Evolutionary conservation across 345 rosid genomes (phyloP), one percentile per base, ranked within the genome.

Genomic region (Hypericum androsaemum): DNA sequence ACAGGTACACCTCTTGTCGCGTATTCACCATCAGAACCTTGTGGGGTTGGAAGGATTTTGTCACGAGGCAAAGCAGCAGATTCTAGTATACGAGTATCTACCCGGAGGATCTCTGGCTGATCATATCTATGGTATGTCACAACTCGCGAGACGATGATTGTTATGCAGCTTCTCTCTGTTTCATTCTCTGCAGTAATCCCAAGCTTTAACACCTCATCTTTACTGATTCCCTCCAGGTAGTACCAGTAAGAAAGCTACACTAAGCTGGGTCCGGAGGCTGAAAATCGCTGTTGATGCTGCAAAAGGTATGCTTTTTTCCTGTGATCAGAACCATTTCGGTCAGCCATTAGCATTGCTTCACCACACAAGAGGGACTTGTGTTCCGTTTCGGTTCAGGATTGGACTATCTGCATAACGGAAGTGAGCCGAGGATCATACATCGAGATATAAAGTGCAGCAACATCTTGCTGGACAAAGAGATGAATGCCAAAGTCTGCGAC

Each of bases 251-350:
- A 80, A 71, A 48, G 64, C 63, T 56, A 73, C 86, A 10, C 54
- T 89, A 63, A 84, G 86, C 67, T 86, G 97, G 97, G 81, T 82
- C 74, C 84, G 90, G 12, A 78, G 95, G 70, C 80, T 89, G 43
- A 89, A 86, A 73, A 77, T 83, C 35, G 88, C 94, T 41, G 88
- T 89, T 39, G 95, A 89, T 69, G 90, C 97, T 52, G 94, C 95
- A 51, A 89, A 86, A 79, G 97, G 97, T 79, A 74, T 13, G 58
- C n/a, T n/a, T n/a, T n/a, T n/a, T n/a, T n/a, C n/a, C n/a, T n/a
- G n/a, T n/a, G n/a, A n/a, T n/a, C n/a, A n/a, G n/a, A n/a, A n/a
- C n/a, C n/a, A n/a, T n/a, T n/a, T n/a, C 43, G 6, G 35, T 37
- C 39, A 13, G 39, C 11, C 51, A 37, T 43, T 47, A 56, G 35